Percentiles rank a stretch among this genome's conserved stretches.
Conservation (phyloP, 1,284 basidiomycete species). For the Boletus smithii region DNA sequence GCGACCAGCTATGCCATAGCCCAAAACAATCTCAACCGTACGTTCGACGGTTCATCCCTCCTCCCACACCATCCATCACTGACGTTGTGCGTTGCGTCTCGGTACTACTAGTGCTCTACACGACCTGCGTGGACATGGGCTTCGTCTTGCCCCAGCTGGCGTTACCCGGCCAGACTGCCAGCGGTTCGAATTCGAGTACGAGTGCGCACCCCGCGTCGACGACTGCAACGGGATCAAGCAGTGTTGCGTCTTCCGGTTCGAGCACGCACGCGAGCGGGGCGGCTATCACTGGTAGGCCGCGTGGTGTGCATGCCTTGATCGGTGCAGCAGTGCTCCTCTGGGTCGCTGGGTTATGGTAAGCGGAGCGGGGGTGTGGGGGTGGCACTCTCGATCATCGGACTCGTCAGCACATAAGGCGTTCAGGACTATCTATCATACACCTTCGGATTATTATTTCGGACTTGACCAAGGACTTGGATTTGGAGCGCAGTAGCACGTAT, state of each 20-base stretch:
- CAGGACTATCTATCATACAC: slow-evolving; percentile 12
- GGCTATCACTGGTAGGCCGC: background rate
- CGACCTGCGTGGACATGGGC: slow-evolving; percentile 32
- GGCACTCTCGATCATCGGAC: background rate
- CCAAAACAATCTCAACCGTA: slow-evolving; percentile 34
- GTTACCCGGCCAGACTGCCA: slow-evolving; percentile 42
- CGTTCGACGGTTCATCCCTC: slow-evolving; percentile 5
- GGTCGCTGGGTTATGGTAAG: slow-evolving; percentile 17
- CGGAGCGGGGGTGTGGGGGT: background rate
- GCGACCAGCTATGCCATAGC: slow-evolving; percentile 26
- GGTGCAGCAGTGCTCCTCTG: slow-evolving; percentile 10
- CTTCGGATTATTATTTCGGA: slow-evolving; percentile 8
- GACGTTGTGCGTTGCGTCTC: too few relatives aligned
- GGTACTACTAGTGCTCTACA: slow-evolving; percentile 27
- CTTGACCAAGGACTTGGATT: slow-evolving; percentile 4
- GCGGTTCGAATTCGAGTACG: slow-evolving; percentile 28
- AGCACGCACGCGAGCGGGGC: slow-evolving; percentile 1
- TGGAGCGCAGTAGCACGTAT: background rate
- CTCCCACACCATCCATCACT: background rate
- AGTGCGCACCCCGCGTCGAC: background rate
- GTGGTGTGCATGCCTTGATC: slow-evolving; percentile 1
- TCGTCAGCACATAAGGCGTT: background rate
- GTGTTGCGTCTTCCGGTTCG: background rate
- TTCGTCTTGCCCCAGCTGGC: slow-evolving; percentile 34
- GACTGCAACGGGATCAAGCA: background rate